Evolutionary conservation across 768 basidiomycete genomes (phyloP).

Genomic region (Phaeotremella fagi): DNA sequence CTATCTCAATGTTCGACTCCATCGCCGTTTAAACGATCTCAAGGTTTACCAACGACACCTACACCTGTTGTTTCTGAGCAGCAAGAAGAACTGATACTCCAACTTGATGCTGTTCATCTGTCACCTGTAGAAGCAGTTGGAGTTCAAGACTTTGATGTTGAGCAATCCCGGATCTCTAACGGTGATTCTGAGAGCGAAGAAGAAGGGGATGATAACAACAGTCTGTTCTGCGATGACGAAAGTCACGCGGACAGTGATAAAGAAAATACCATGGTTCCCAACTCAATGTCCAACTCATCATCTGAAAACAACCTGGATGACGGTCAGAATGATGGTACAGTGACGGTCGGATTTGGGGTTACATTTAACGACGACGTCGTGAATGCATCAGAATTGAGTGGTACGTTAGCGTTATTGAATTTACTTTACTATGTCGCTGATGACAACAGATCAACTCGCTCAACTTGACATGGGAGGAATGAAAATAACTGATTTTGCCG

Average conservation of each 20-base stretch:
- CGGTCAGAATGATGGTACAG: neutral
- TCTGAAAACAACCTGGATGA: neutral
- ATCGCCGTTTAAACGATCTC: no score
- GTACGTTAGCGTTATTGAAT: conserved; percentile 5
- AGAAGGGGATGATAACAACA: conserved; percentile 8
- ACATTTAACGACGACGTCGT: neutral
- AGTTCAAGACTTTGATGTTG: neutral
- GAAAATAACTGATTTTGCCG: conserved; percentile 30
- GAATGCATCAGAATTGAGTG: conserved; percentile 1
- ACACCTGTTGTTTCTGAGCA: neutral
- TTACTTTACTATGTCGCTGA: neutral
- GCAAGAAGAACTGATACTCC: conserved; percentile 23
- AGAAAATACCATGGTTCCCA: conserved; percentile 22
- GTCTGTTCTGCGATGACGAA: neutral
- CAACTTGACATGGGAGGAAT: conserved; percentile 38
- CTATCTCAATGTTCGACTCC: no score
- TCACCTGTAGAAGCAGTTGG: neutral
- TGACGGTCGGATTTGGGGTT: neutral
- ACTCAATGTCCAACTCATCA: conserved; percentile 1
- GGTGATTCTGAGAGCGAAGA: neutral
- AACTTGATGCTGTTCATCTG: conserved; percentile 19
- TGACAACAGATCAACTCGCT: neutral
- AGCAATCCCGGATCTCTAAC: neutral
- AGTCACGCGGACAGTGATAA: conserved; percentile 28
- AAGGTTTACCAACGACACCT: neutral